phyloP scores from a whole-genome alignment of 108 stramenopile species.

The Cyclotella distinguenda region DNA sequence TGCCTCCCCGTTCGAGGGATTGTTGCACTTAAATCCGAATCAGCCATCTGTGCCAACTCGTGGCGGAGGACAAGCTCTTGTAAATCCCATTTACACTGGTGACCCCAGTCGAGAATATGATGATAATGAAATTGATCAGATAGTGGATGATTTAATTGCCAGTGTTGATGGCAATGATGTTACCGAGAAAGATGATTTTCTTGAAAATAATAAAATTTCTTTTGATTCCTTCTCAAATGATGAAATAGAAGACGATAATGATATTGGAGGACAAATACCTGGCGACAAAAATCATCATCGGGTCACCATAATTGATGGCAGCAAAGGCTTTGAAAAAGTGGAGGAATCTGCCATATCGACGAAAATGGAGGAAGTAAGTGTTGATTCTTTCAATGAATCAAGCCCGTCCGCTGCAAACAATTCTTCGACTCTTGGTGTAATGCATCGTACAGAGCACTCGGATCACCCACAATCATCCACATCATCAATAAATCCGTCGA shows the following conservation, averaged over 20 bases:
- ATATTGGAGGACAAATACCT: no score
- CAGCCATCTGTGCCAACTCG: not conserved
- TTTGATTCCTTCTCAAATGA: not conserved
- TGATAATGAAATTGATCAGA: conserved; percentile 40
- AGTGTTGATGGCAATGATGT: conserved; percentile 13
- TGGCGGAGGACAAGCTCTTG: not conserved
- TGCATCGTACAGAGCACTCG: no score
- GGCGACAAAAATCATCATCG: no score
- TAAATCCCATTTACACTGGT: no score
- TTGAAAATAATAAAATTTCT: not conserved
- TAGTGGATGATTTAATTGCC: conserved; percentile 38
- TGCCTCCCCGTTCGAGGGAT: not conserved
- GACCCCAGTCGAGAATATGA: not conserved
- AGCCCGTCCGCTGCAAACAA: no score
- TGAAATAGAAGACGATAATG: not conserved
- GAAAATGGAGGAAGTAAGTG: no score
- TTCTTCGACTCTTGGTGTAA: no score
- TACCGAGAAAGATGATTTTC: conserved; percentile 2
- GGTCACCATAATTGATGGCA: no score
- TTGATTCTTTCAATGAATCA: no score
- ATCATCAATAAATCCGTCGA: not conserved
- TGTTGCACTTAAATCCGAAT: not conserved
- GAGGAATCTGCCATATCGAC: no score
- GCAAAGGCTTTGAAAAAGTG: no score
- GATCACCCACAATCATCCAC: not conserved